A percentile compares a stretch with the other conserved stretches of the same genome.
Conservation (phyloP, 805 yeast genomes). For the Hanseniaspora mollemarum region DNA sequence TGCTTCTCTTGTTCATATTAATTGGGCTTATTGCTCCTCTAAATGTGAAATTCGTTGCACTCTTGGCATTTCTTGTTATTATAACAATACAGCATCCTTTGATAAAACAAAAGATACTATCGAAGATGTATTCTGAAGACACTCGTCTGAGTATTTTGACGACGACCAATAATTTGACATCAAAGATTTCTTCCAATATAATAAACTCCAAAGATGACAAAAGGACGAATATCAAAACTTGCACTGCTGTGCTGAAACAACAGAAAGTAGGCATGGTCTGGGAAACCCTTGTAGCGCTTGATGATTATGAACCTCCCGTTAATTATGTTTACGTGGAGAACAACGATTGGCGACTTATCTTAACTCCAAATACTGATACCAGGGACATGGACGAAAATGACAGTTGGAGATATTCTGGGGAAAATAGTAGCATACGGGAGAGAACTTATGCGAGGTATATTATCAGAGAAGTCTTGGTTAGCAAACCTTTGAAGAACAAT, state of each 20-base stretch:
- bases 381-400: neutral
- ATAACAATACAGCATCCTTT: constrained; percentile 42
- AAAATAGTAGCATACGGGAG: neutral
- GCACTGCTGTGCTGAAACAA: constrained; percentile 8
- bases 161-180: constrained; percentile 34
- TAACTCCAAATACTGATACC: neutral
- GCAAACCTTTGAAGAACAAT: neutral
- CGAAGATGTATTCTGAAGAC: constrained; percentile 48
- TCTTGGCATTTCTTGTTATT: constrained; percentile 17
- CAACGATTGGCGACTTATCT: constrained; percentile 2
- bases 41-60: neutral
- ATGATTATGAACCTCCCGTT: constrained; percentile 10
- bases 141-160: constrained; percentile 44
- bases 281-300: constrained; percentile 3
- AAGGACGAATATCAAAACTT: neutral
- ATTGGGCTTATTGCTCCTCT: neutral
- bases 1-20: neutral
- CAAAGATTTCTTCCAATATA: neutral
- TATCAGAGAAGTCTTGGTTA: constrained; percentile 4
- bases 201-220: neutral
- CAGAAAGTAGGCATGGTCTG: constrained; percentile 5
- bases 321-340: constrained; percentile 2
- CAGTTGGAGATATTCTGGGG: constrained; percentile 3
- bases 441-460: constrained; percentile 6
- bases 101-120: constrained; percentile 38